phyloP scores from a whole-genome alignment of 805 yeast genomes.

The Myxozyma kluyveri region DNA sequence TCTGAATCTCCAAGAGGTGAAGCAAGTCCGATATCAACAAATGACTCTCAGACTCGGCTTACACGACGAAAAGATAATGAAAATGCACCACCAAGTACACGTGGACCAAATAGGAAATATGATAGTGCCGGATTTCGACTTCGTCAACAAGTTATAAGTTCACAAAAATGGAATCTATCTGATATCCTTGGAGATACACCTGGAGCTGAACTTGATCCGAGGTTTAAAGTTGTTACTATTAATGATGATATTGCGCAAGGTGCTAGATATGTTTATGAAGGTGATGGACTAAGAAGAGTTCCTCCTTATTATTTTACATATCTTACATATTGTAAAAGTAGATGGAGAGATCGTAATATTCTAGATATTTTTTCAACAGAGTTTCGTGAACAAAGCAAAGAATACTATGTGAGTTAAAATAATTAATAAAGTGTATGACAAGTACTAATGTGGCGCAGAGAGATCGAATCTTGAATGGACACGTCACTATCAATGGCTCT shows the following conservation, averaged over 20 bases:
- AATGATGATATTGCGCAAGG: slow-evolving; percentile 38
- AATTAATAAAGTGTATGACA: not conserved
- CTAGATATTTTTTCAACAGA: slow-evolving; percentile 79
- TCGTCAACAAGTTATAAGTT: slow-evolving; percentile 19
- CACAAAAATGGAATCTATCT: slow-evolving; percentile 5
- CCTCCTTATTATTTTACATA: slow-evolving; percentile 87
- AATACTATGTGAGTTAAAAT: slow-evolving; percentile 56
- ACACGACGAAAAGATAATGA: not conserved
- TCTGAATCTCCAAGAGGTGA: no score
- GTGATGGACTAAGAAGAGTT: slow-evolving; percentile 55
- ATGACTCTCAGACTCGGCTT: not conserved
- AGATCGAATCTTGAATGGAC: slow-evolving; percentile 66
- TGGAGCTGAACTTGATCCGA: slow-evolving; percentile 8
- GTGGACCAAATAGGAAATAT: slow-evolving; percentile 1
- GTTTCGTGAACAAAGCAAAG: slow-evolving; percentile 73
- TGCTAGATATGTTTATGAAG: slow-evolving; percentile 38
- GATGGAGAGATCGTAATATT: slow-evolving; percentile 86
- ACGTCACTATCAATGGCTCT: slow-evolving; percentile 67
- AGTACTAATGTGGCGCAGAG: not conserved
- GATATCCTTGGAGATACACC: slow-evolving; percentile 21
- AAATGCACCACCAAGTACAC: not conserved
- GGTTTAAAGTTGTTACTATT: slow-evolving; percentile 29
- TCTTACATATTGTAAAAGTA: slow-evolving; percentile 80
- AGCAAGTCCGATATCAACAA: not conserved
- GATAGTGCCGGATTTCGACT: slow-evolving; percentile 24